A percentile compares a stretch with the other conserved stretches of the same genome.
Conservation (phyloP, 345 rosid genomes). For the Citrus australasica region DNA sequence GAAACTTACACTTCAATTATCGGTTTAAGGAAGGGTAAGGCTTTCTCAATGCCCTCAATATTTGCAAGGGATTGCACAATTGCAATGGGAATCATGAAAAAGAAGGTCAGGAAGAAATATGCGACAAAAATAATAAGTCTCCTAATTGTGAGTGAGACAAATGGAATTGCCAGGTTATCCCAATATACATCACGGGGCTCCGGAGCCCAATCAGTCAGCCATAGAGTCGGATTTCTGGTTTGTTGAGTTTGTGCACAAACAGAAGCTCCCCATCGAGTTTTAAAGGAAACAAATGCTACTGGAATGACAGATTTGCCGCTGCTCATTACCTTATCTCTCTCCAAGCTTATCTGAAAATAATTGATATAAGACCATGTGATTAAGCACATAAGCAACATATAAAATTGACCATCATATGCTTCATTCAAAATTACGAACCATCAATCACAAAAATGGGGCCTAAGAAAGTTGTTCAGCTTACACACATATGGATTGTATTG, state of each 20-base stretch:
- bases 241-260: slow-evolving; percentile 96
- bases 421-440: neutral
- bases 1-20: slow-evolving; percentile 72
- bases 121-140: slow-evolving; percentile 63
- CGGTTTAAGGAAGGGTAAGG: slow-evolving; percentile 69
- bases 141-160: slow-evolving; percentile 71
- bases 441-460: neutral
- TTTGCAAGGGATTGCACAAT: slow-evolving; percentile 90
- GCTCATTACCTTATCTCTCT: slow-evolving; percentile 53
- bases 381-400: neutral
- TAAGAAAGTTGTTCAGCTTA: neutral
- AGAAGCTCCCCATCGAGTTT: slow-evolving; percentile 89
- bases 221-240: slow-evolving; percentile 73
- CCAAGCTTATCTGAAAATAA: slow-evolving; percentile 53
- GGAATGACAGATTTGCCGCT: slow-evolving; percentile 58
- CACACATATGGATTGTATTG: neutral
- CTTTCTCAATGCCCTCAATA: slow-evolving; percentile 87
- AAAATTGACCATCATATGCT: neutral
- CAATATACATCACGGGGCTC: slow-evolving; percentile 89
- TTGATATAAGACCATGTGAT: neutral
- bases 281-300: slow-evolving; percentile 83
- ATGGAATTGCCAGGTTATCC: slow-evolving; percentile 87
- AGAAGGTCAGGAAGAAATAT: slow-evolving; percentile 90
- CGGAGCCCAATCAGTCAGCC: slow-evolving; percentile 97
- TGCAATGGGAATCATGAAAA: slow-evolving; percentile 95